Percentiles rank a stretch among this genome's conserved stretches.
Evolutionary conservation across 164 flowering plant species (phyloP).

Genomic region (grape (Vitis vinifera)): DNA sequence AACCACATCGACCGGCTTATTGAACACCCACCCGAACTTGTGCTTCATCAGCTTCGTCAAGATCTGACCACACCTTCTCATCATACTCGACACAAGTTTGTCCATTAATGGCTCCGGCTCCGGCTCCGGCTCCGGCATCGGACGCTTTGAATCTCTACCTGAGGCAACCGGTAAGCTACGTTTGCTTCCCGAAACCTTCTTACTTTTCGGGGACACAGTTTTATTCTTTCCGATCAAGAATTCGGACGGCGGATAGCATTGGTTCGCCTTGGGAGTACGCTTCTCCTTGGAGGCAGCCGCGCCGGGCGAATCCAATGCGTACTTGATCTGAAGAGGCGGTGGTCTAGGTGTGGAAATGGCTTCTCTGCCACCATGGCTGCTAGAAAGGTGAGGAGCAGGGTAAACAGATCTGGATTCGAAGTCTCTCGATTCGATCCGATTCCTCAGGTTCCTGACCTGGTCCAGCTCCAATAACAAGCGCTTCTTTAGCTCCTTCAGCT

Average conservation of each 20-base stretch:
- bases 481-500: conserved; percentile 42
- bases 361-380: not conserved
- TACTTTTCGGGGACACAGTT: not conserved
- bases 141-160: conserved; percentile 3
- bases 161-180: conserved; percentile 10
- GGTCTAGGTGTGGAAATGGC: not conserved
- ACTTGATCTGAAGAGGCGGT: not conserved
- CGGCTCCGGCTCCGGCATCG: not conserved
- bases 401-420: conserved; percentile 26
- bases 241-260: not conserved
- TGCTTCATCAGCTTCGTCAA: conserved; percentile 32
- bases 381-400: not conserved
- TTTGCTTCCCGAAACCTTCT: conserved; percentile 31
- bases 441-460: conserved; percentile 33
- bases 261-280: conserved; percentile 4
- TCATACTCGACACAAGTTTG: conserved; percentile 12
- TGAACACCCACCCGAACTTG: conserved; percentile 26
- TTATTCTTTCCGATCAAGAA: not conserved
- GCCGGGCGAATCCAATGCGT: not conserved
- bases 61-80: conserved; percentile 22
- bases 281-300: not conserved
- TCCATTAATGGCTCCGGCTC: not conserved
- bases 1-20: conserved; percentile 29
- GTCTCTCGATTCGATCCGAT: conserved; percentile 42
- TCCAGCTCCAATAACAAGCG: conserved; percentile 45